phyloP scores from a whole-genome alignment of 116 monocot species.

The Phalaenopsis hybrid region DNA sequence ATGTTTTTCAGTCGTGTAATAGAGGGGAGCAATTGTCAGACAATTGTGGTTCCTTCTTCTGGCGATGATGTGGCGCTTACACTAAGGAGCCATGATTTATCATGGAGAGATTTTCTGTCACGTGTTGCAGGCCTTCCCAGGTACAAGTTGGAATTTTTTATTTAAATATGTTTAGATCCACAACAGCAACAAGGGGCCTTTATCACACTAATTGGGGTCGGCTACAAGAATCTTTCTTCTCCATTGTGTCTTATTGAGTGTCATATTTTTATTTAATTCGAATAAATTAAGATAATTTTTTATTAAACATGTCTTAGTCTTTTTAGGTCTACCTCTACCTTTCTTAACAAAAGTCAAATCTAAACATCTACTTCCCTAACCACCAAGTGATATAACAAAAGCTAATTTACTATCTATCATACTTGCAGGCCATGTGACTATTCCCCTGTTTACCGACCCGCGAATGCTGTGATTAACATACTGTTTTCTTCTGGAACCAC shows the following conservation, averaged over 20 bases:
- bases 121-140: slow-evolving; percentile 36
- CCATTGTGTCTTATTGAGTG: too few species aligned
- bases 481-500: slow-evolving; percentile 97
- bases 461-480: slow-evolving; percentile 65
- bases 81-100: slow-evolving; percentile 64
- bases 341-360: too few species aligned
- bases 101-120: slow-evolving; percentile 73
- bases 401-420: background rate
- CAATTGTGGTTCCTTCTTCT: slow-evolving; percentile 68
- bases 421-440: slow-evolving; percentile 40
- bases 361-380: background rate
- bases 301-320: too few species aligned
- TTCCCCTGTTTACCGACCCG: slow-evolving; percentile 55
- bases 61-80: slow-evolving; percentile 46
- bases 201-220: too few species aligned
- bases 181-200: too few species aligned
- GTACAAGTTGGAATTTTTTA: slow-evolving; percentile 23
- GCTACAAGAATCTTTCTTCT: too few species aligned
- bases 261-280: too few species aligned
- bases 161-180: background rate
- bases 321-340: too few species aligned
- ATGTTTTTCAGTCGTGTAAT: slow-evolving; percentile 54
- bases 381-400: background rate
- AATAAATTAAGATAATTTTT: too few species aligned
- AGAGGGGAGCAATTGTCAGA: slow-evolving; percentile 48